Percentiles rank a stretch among this genome's conserved stretches.
Evolutionary conservation across 139 green algal species (phyloP).

Genomic region (Pseudopediastrum boryanum): DNA sequence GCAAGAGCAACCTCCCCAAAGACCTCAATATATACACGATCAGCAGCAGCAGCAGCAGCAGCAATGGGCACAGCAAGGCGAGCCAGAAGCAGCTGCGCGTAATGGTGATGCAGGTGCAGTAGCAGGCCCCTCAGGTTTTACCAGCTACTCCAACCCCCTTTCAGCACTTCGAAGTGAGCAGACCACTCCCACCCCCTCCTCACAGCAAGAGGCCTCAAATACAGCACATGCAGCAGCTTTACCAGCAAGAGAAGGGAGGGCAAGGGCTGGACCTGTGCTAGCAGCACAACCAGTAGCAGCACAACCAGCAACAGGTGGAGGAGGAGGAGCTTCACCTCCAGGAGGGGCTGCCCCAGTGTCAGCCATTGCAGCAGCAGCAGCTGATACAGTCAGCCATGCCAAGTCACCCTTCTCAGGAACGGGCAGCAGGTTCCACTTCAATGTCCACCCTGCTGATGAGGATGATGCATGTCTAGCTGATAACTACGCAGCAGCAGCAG

Average conservation of each 20-base stretch:
- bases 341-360: neutral
- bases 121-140: no score
- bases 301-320: neutral
- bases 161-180: no score
- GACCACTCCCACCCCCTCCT: no score
- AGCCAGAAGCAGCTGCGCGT: neutral
- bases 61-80: no score
- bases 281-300: neutral
- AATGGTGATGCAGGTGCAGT: no score
- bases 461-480: no score
- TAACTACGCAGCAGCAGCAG: no score
- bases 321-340: neutral
- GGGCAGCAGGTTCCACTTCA: conserved; percentile 13
- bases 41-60: no score
- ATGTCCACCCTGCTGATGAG: conserved; percentile 13
- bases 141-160: no score
- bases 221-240: neutral
- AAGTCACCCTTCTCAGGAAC: neutral
- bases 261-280: neutral
- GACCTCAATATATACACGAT: no score
- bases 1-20: no score
- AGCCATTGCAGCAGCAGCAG: neutral
- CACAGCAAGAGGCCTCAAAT: neutral
- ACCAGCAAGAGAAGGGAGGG: neutral
- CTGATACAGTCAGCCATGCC: neutral